Evolutionary conservation across 2,329 filamentous ascomycete genomes (phyloP).

Genomic region (Paraconiothyrium brasiliense): DNA sequence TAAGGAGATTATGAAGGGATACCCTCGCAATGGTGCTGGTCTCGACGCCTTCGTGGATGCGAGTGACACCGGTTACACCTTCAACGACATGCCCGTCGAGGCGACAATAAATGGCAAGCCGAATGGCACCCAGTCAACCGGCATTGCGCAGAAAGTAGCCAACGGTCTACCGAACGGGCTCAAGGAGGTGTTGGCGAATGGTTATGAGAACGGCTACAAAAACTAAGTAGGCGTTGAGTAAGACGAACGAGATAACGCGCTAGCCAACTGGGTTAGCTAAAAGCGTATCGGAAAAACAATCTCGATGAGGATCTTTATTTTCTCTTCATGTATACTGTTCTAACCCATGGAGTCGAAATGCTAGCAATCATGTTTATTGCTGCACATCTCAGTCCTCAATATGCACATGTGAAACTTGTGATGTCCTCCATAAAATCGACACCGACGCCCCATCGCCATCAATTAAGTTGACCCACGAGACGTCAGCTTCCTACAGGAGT

Average conservation of each 20-base stretch:
- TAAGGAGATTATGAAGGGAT: conserved; percentile 70
- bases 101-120: conserved; percentile 22
- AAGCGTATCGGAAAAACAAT: not conserved
- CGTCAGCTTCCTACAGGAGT: conserved; percentile 73
- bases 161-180: conserved; percentile 29
- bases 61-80: conserved; percentile 71
- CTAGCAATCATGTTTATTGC: not conserved
- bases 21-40: conserved; percentile 71
- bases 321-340: not conserved
- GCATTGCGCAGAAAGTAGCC: conserved; percentile 22
- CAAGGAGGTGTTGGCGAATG: conserved; percentile 40
- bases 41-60: conserved; percentile 75
- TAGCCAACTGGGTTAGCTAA: not conserved
- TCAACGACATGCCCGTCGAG: conserved; percentile 55
- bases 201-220: conserved; percentile 43
- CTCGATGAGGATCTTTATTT: not conserved
- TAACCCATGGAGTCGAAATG: not conserved
- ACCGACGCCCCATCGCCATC: conserved; percentile 75
- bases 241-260: not conserved
- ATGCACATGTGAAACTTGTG: conserved; percentile 31
- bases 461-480: conserved; percentile 74
- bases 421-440: conserved; percentile 76
- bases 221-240: conserved; percentile 29
- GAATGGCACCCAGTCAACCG: conserved; percentile 32
- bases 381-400: not conserved